These are phyloP conservation scores for Microcyclosporella mali DNA, from an alignment of 2,329 filamentous ascomycete species.

Conservation along the genomic window DNA sequence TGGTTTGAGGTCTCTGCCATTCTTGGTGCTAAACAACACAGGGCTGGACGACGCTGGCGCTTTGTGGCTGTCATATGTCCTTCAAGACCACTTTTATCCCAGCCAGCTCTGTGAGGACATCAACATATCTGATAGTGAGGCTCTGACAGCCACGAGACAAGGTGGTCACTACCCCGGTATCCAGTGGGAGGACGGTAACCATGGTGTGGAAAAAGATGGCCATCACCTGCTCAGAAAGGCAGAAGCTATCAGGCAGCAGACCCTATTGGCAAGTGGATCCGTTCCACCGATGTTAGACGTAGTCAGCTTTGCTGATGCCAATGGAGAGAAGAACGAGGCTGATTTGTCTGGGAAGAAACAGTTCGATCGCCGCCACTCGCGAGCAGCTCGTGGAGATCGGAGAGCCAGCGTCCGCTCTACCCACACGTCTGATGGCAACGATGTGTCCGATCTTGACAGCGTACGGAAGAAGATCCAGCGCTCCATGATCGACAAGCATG, in stretches of 20 bases:
- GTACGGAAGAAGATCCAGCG: constrained; percentile 38
- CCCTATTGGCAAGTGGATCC: constrained; percentile 15
- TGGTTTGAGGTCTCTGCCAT: constrained; percentile 37
- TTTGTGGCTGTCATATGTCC: constrained; percentile 36
- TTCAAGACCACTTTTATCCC: constrained; percentile 36
- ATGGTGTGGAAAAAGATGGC: constrained; percentile 28
- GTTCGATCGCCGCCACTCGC: constrained; percentile 13
- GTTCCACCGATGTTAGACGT: constrained; percentile 4
- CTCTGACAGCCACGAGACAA: constrained; percentile 29
- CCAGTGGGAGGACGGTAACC: constrained; percentile 30
- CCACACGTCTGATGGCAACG: constrained; percentile 19
- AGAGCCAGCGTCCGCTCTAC: constrained; percentile 24
- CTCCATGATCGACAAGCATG: constrained; percentile 31
- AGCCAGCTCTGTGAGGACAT: constrained; percentile 30
- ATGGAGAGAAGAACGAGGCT: neutral
- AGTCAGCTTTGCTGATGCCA: neutral
- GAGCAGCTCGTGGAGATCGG: constrained; percentile 13
- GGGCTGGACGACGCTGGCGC: constrained; percentile 35
- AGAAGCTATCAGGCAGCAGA: constrained; percentile 23
- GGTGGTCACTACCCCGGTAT: constrained; percentile 28
- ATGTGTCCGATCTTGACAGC: constrained; percentile 24
- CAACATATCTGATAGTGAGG: constrained; percentile 29
- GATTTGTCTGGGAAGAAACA: constrained; percentile 2
- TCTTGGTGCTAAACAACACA: constrained; percentile 33
- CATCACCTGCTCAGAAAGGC: constrained; percentile 31